Conservation (phyloP, 1,284 basidiomycete genomes). For the Termitomyces sp. region DNA sequence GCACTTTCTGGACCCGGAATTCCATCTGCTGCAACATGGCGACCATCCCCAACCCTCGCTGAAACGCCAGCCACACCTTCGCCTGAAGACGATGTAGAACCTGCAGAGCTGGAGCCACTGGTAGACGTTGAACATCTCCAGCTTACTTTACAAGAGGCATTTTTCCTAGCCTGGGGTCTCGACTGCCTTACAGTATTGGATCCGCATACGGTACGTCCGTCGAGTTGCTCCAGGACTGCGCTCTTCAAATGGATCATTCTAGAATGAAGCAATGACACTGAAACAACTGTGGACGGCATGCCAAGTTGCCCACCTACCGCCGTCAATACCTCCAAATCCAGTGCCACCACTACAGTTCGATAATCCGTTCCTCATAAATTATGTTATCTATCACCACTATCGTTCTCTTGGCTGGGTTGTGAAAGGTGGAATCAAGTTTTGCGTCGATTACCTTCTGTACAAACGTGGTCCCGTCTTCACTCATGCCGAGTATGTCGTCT, state of each 20-base stretch:
- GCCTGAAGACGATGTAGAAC: slow-evolving; percentile 32
- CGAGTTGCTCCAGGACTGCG: not conserved
- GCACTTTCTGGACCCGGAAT: slow-evolving; percentile 55
- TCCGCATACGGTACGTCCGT: slow-evolving; percentile 51
- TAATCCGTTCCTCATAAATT: slow-evolving; percentile 91
- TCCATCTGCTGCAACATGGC: slow-evolving; percentile 77
- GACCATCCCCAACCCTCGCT: slow-evolving; percentile 33
- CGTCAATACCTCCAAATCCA: slow-evolving; percentile 26
- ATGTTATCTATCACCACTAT: slow-evolving; percentile 92
- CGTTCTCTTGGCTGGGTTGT: slow-evolving; percentile 98
- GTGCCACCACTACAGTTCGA: slow-evolving; percentile 53
- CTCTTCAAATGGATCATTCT: not conserved
- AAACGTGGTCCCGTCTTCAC: slow-evolving; percentile 92
- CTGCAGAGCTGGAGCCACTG: slow-evolving; percentile 38
- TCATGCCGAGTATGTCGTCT: slow-evolving; percentile 83
- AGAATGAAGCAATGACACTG: slow-evolving; percentile 51
- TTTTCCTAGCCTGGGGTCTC: slow-evolving; percentile 83
- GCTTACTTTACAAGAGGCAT: slow-evolving; percentile 87
- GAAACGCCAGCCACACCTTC: slow-evolving; percentile 13
- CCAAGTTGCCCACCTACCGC: slow-evolving; percentile 40
- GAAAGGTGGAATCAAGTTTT: slow-evolving; percentile 95
- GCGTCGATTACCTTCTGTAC: slow-evolving; percentile 92
- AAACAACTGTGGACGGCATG: slow-evolving; percentile 58
- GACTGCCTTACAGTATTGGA: slow-evolving; percentile 79
- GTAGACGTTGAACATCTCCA: slow-evolving; percentile 89